Evolutionary conservation across 2,329 filamentous ascomycete species (phyloP), one percentile per base, ranked within the genome.

Genomic region (Ophiostoma angusticollis): DNA sequence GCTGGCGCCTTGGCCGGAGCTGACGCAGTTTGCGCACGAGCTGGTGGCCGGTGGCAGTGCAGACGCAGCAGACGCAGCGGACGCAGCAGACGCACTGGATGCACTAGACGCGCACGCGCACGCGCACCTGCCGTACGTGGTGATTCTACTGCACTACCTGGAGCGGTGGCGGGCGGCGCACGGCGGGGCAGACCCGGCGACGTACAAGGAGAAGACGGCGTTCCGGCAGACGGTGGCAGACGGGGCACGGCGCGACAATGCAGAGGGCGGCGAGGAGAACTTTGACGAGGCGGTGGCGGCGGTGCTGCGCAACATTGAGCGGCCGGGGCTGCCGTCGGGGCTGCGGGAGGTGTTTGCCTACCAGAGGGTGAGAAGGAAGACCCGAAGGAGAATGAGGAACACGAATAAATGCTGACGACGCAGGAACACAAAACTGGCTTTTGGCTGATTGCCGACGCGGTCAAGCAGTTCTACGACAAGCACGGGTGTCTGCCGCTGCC

Each of bases 201-300:
- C 68, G 3, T 95, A 93, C 60, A 76, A 80, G 46, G 85, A 96
- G 47, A 98, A 98, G 64, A 78, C 69, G 7, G 78, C 78, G 12
- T 96, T 98, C 56, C 72, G 83, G 40, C 72, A 78, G 21, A 60
- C 79, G 11, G 74, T 98, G 1, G 66, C 75, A 9, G 65, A 68
- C 6, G 75, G 72, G 3, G 73, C 80, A 49, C 74, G 86, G 49
- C 82, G 65, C 36, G 64, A 80, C 49, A 93, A 77, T 42, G 58
- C 84, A 0, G 86, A 93, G 56, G 87, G 86, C 32, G 84, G 82
- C 41, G 91, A 98, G 55, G 91, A 98, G 62, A 98, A 98, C 58
- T 98, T 86, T 53, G 85, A 95, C 44, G 91, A 98, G 59, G 93
- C 91, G 4, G 77, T 79, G 32, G 78, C 76, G 12, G 85, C 87